Evolutionary conservation across 768 basidiomycete species (phyloP), one percentile per base, ranked within the genome.

Genomic region (Rhizopogon vinicolor): DNA sequence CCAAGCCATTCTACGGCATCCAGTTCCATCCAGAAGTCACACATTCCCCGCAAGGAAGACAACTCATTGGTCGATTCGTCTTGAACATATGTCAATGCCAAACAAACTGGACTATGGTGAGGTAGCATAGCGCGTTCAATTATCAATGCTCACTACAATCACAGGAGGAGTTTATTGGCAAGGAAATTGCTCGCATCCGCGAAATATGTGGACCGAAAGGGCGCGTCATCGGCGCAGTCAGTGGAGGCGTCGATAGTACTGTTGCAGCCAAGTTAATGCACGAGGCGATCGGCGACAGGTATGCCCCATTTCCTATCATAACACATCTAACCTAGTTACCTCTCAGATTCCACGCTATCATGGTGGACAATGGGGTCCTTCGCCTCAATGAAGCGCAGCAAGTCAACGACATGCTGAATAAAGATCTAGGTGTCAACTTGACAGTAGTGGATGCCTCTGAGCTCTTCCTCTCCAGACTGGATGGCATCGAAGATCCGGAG

Each of bases 231-330:
- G 97, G 97, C 51, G 97, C 97, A 13, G 96, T 98, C 49, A 91
- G 89, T 58, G 97, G 97, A 28, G 97, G 97, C 49, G 97, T 99
- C 48, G 97, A 98, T 69, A 96, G 93, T 61, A 94, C 94, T 0
- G 97, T 99, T 14, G 97, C 97, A 4, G 97, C 97, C 42, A 98
- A 98, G 73, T 80, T 99, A 58, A 99, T 99, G 97, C 95, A 98
- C 63, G 95, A 98, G 75, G 97, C 97, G 28, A 98, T 99, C 63
- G 97, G 97, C 31, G 93, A 98, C 69, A 82, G 96, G 93, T 91
- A 65, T 42, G 76, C 61, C 41, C 14, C 29, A 43, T 22, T 43
- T 18, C 13, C 22, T 5, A 51, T 55, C 25, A 31, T 53, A 54
- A 37, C 40, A 39, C 9, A 39, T 57, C 31, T 19, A 52, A 43